Percentiles rank a stretch among this genome's conserved stretches.
phyloP scores from a whole-genome alignment of 169 alveolate species.

The Amoebophrya sp. region DNA sequence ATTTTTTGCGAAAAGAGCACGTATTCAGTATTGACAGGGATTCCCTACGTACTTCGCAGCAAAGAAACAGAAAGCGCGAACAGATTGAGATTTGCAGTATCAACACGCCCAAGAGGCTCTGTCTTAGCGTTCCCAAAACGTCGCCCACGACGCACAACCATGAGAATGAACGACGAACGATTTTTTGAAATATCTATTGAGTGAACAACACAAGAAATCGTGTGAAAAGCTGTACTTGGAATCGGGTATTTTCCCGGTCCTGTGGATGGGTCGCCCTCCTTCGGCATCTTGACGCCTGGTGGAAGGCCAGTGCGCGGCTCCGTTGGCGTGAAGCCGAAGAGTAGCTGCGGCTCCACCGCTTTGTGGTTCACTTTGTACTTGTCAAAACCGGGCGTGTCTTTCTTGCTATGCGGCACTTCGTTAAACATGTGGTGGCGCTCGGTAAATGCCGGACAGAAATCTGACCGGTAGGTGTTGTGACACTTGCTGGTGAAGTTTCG shows the following conservation, averaged over 20 bases:
- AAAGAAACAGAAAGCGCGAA: background rate
- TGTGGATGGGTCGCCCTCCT: background rate
- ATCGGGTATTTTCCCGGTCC: conserved; percentile 17
- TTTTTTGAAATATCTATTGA: no score
- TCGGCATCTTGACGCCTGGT: background rate
- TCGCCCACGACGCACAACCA: no score
- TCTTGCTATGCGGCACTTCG: background rate
- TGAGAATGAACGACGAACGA: no score
- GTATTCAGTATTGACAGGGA: background rate
- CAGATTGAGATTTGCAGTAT: no score
- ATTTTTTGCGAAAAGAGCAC: no score
- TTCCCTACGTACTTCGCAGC: background rate
- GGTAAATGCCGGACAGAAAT: background rate
- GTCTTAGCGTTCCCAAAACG: background rate
- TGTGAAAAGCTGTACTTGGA: background rate
- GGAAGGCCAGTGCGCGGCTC: background rate
- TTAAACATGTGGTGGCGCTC: background rate
- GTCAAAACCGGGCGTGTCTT: background rate
- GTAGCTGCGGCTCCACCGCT: background rate
- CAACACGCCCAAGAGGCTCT: background rate
- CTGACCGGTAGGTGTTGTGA: background rate
- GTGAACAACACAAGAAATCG: background rate
- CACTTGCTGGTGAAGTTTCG: background rate
- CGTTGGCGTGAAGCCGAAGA: background rate
- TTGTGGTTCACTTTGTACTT: background rate